phyloP scores from a whole-genome alignment of 2,329 filamentous ascomycete species.

The Diaporthe ilicicola region DNA sequence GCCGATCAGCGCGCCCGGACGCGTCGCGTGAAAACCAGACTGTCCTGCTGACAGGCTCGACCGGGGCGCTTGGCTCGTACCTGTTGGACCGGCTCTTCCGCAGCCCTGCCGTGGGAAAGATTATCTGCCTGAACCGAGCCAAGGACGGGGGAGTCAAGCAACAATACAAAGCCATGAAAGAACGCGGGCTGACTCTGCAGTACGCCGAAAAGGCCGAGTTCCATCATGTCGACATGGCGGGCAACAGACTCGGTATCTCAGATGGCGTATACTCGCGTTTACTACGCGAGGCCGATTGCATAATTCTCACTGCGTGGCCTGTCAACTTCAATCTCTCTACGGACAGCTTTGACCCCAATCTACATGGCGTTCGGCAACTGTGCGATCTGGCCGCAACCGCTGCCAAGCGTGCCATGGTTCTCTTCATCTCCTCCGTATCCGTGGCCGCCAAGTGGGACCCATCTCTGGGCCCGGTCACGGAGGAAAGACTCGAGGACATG shows the following conservation, averaged over 20 bases:
- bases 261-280: neutral
- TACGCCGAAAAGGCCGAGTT: neutral
- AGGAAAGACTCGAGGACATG: neutral
- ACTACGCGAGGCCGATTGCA: neutral
- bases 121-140: constrained; percentile 59
- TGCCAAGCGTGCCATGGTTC: neutral
- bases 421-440: constrained; percentile 28
- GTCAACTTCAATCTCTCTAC: constrained; percentile 63
- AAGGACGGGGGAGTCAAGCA: neutral
- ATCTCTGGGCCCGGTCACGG: neutral
- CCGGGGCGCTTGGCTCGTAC: constrained; percentile 58
- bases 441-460: neutral
- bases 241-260: neutral
- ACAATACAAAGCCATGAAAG: neutral
- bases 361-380: constrained; percentile 59
- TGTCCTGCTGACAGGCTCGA: constrained; percentile 54
- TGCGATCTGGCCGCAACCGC: constrained; percentile 47
- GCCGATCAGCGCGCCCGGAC: too few relatives aligned
- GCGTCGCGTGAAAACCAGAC: too few relatives aligned
- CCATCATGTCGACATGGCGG: neutral
- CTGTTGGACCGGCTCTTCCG: constrained; percentile 50
- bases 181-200: neutral
- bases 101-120: constrained; percentile 46
- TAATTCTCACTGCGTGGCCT: neutral
- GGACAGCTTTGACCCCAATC: constrained; percentile 58